Evolutionary conservation across 805 yeast genomes (phyloP), one percentile per base, ranked within the genome.

Genomic region (Huiozyma sinensis): DNA sequence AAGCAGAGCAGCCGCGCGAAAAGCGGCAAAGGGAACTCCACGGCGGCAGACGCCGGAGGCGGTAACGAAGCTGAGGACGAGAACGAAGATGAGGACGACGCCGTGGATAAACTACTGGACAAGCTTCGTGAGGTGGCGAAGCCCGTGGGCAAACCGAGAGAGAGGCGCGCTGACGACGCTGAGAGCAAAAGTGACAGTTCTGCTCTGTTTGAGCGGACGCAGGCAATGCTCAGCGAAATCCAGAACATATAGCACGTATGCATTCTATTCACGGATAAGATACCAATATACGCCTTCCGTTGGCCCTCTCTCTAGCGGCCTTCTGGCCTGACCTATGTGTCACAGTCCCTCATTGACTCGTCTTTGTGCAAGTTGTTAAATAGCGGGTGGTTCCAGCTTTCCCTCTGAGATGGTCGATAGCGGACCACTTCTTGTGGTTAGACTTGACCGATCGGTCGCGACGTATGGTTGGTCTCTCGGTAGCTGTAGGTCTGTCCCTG

Each of bases 401-500:
- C 24, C 24, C n/a, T n/a, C n/a, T n/a, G n/a, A n/a, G n/a, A n/a
- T n/a, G n/a, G n/a, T n/a, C n/a, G n/a, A n/a, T 17, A 17, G 24
- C 4, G 24, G 24, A 17, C 24, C 24, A 17, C 24, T 17, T 17
- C 24, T 3, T 17, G 24, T 17, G 24, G 24, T 17, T 17, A 17
- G 4, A 17, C 24, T 17, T 17, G 24, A 17, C 24, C 2, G 24
- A 4, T 4, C 24, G 24, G 24, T 17, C 24, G 2, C 4, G 24
- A 17, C 24, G 24, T 17, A 17, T 17, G 24, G 24, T 17, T 17
- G 24, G 24, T 17, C 24, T 17, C 4, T 55, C 63, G 1, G 47
- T 67, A 6, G 73, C 76, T 1, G 77, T 73, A 4, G 77, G 77
- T 2, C 67, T 73, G 47, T 74, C 77, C 2, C 72, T 74, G 5